Evolutionary conservation across 2,329 filamentous ascomycete species (phyloP), one percentile per base, ranked within the genome.

Genomic region (Aspergillus sp.): DNA sequence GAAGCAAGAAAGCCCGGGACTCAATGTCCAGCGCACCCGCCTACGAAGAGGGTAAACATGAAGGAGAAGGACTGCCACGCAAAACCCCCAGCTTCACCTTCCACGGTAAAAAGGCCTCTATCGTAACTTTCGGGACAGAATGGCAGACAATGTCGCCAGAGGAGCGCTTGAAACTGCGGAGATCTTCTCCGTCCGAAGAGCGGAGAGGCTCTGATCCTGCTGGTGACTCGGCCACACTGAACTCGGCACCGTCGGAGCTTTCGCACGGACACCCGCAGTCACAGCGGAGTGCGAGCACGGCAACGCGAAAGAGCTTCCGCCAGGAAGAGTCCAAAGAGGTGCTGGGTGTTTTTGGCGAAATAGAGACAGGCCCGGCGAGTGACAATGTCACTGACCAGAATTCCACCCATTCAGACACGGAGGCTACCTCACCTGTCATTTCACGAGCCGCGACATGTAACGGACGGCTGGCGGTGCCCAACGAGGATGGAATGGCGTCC

Each of bases 71-170:
- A 8, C 69, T 98, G 8, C 69, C 82, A 5, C 78, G 91, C 29
- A 81, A 82, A 8, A 77, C 83, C 8, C 86, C 86, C 4, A 93
- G 85, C 48, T 98, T 98, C 57, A 93, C 91, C 3, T 80, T 98
- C 3, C 91, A 98, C 52, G 89, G 91, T 39, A 98, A 96, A 67
- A 96, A 98, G 60, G 91, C 91, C 2, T 94, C 86, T 1, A 84
- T 98, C 35, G 85, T 98, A 45, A 93, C 85, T n/a, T 93, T 98
- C 54, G 86, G 88, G 6, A 78, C 80, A n/a, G 89, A 94, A 47
- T 79, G 94, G 66, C 80, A 89, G 49, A 80, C 74, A 37, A 75
- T 88, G 60, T 72, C 80, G 1, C 71, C 77, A 0, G 83, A 89
- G 39, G 82, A 88, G 49, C 76, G 80, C 24, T 63, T 85, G 26